These are phyloP conservation scores for Pseudocercospora cruenta DNA, from an alignment of 2,329 filamentous ascomycete genomes.

Conservation along the genomic window DNA sequence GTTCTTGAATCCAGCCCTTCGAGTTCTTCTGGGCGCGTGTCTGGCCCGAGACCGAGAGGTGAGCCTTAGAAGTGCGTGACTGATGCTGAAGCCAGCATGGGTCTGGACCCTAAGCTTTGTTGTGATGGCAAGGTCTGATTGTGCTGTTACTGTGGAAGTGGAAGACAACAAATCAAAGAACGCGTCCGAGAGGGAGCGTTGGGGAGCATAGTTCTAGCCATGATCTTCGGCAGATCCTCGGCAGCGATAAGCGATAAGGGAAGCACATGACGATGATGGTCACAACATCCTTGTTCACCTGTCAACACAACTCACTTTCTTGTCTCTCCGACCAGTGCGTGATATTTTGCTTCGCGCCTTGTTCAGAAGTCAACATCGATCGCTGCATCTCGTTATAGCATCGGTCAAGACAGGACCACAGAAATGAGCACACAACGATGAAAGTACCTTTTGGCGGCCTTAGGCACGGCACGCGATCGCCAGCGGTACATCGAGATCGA, in stretches of 20 bases:
- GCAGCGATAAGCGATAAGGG: conserved; percentile 1
- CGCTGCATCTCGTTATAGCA: not conserved
- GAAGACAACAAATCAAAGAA: too few species aligned
- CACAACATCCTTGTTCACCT: not conserved
- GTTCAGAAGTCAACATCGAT: not conserved
- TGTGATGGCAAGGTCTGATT: too few species aligned
- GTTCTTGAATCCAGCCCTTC: too few species aligned
- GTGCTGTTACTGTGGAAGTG: too few species aligned
- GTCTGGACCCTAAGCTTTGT: too few species aligned
- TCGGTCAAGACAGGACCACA: not conserved
- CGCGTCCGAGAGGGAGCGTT: too few species aligned
- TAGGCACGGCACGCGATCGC: conserved; percentile 39
- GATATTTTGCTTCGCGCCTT: not conserved
- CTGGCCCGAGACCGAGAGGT: too few species aligned
- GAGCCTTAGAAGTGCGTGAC: too few species aligned
- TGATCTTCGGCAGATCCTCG: not conserved
- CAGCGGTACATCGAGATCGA: conserved; percentile 58
- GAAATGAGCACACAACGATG: conserved; percentile 12
- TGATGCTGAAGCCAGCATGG: too few species aligned
- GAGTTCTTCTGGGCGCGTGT: too few species aligned
- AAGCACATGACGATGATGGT: not conserved
- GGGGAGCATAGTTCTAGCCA: not conserved
- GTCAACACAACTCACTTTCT: not conserved
- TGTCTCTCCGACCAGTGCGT: not conserved
- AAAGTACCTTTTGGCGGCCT: conserved; percentile 14